Conservation (phyloP, 768 basidiomycete genomes). For the Tricholomella constricta region DNA sequence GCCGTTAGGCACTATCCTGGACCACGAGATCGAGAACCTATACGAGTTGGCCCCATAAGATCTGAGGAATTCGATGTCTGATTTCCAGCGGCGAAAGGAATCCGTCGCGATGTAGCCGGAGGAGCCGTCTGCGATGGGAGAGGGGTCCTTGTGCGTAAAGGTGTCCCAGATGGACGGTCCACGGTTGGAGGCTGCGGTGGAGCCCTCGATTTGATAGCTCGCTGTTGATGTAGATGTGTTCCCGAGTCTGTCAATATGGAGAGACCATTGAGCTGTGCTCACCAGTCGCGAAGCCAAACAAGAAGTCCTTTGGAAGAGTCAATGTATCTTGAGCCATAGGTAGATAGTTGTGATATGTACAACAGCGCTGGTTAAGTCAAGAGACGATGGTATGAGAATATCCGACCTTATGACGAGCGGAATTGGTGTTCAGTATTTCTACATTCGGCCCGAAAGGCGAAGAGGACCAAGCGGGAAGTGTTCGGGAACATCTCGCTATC, state of each 20-base stretch:
- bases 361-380: background rate
- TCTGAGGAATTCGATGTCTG: slow-evolving; percentile 64
- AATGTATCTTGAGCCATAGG: background rate
- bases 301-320: slow-evolving; percentile 33
- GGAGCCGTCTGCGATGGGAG: slow-evolving; percentile 54
- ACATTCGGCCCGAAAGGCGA: no score
- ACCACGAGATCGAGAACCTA: slow-evolving; percentile 77
- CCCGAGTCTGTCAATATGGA: background rate
- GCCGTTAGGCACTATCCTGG: slow-evolving; percentile 66
- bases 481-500: background rate
- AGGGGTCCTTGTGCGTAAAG: slow-evolving; percentile 57
- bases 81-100: slow-evolving; percentile 65
- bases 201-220: slow-evolving; percentile 76
- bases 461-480: background rate
- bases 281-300: slow-evolving; percentile 40
- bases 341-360: background rate
- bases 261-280: slow-evolving; percentile 1
- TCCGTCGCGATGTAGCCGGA: slow-evolving; percentile 70
- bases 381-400: no score
- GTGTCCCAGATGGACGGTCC: slow-evolving; percentile 76
- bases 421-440: no score
- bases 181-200: slow-evolving; percentile 53
- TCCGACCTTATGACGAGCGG: no score
- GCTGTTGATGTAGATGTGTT: slow-evolving; percentile 45
- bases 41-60: slow-evolving; percentile 70